Conservation (phyloP, 768 basidiomycete genomes). For the Agrocybe pediades region DNA sequence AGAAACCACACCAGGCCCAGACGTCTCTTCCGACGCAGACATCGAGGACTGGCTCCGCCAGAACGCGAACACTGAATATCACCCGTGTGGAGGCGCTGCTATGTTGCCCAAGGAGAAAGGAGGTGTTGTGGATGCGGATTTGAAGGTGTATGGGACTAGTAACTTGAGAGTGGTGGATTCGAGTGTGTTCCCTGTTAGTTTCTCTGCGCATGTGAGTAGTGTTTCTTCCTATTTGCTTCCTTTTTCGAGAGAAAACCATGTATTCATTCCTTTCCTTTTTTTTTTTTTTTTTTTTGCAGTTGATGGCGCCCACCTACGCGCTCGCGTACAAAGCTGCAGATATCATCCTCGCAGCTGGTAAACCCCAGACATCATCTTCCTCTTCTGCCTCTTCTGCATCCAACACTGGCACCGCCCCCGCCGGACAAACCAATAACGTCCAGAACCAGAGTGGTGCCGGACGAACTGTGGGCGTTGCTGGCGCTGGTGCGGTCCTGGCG, state of each 20-base stretch:
- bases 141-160: constrained; percentile 34
- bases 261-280: not conserved
- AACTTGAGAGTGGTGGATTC: constrained; percentile 64
- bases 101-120: constrained; percentile 32
- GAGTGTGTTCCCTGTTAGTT: constrained; percentile 54
- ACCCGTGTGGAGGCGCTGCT: constrained; percentile 42
- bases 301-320: constrained; percentile 9
- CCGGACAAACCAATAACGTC: not conserved
- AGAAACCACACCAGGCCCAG: constrained; percentile 27
- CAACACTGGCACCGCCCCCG: not conserved
- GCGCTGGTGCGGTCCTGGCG: no score
- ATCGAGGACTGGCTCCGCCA: constrained; percentile 54
- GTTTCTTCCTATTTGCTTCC: not conserved
- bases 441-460: not conserved
- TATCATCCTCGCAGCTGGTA: not conserved
- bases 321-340: constrained; percentile 4
- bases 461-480: no score
- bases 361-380: not conserved
- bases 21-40: constrained; percentile 52
- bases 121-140: constrained; percentile 33
- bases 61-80: constrained; percentile 54
- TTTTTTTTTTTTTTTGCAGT: not conserved
- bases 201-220: constrained; percentile 28
- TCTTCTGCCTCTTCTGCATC: not conserved
- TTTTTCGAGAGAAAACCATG: not conserved